These are phyloP conservation scores for Cicer pinnatifidum DNA, from an alignment of 306 rosid species.

Conservation along the genomic window DNA sequence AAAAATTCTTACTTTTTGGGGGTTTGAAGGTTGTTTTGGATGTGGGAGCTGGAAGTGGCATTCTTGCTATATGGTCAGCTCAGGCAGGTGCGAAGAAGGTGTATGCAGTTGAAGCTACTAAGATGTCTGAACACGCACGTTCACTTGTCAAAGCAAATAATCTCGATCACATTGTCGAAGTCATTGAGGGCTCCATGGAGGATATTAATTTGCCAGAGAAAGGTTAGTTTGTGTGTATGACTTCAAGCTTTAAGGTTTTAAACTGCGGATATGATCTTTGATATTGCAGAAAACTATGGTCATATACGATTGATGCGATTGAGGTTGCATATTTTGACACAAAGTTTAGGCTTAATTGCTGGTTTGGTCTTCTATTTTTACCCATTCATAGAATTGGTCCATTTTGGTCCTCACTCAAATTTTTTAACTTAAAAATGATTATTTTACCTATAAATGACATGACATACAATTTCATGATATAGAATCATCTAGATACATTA, in stretches of 20 bases:
- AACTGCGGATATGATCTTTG: not conserved
- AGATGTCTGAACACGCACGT: constrained; percentile 93
- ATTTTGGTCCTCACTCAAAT: no score
- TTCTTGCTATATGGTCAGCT: constrained; percentile 97
- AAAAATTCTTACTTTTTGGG: constrained; percentile 17
- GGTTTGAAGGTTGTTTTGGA: constrained; percentile 83
- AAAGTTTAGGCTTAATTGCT: no score
- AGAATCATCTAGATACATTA: no score
- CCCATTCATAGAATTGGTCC: no score
- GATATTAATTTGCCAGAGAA: constrained; percentile 89
- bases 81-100: constrained; percentile 99
- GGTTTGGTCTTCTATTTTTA: no score
- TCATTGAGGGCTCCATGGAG: constrained; percentile 91
- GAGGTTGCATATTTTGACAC: no score
- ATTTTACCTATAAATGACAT: no score
- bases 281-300: not conserved
- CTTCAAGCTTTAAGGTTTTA: not conserved
- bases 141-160: constrained; percentile 78
- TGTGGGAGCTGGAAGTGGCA: constrained; percentile 99
- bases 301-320: no score
- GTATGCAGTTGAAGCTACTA: constrained; percentile 96
- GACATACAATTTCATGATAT: no score
- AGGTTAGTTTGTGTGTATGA: constrained; percentile 53
- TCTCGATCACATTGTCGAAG: constrained; percentile 71
- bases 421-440: no score